Conservation (phyloP, 768 basidiomycete species). For the Auricularia auricula-judae region DNA sequence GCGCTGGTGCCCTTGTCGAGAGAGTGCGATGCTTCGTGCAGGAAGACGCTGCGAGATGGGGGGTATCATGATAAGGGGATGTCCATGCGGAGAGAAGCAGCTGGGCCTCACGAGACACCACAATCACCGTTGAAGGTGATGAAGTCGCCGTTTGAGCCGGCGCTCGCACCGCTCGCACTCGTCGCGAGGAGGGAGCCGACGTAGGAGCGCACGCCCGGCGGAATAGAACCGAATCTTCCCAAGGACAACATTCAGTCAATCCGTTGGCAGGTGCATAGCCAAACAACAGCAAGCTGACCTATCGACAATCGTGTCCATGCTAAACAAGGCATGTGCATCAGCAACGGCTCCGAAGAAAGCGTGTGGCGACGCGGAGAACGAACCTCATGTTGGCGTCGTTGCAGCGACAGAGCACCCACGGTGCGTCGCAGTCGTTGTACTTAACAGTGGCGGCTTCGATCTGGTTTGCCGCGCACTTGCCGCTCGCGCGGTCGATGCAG, state of each 20-base stretch:
- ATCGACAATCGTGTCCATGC: too few species aligned
- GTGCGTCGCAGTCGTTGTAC: not conserved
- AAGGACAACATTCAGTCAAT: too few species aligned
- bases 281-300: too few species aligned
- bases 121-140: not conserved
- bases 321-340: too few species aligned
- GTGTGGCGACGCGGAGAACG: not conserved
- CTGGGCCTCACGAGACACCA: not conserved
- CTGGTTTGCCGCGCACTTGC: not conserved
- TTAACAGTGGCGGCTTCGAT: not conserved
- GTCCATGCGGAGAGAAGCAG: too few species aligned
- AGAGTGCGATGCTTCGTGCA: not conserved
- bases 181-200: not conserved
- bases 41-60: not conserved
- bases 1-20: not conserved
- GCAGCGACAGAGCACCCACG: not conserved
- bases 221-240: not conserved
- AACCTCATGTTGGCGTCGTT: not conserved
- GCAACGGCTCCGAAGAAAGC: too few species aligned
- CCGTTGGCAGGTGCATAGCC: too few species aligned
- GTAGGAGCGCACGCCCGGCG: not conserved
- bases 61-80: too few species aligned
- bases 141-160: not conserved
- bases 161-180: not conserved
- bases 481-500: not conserved